Base-by-base conservation (phyloP, 2,329 filamentous ascomycete genomes). In the Fusarium sp. region DNA sequence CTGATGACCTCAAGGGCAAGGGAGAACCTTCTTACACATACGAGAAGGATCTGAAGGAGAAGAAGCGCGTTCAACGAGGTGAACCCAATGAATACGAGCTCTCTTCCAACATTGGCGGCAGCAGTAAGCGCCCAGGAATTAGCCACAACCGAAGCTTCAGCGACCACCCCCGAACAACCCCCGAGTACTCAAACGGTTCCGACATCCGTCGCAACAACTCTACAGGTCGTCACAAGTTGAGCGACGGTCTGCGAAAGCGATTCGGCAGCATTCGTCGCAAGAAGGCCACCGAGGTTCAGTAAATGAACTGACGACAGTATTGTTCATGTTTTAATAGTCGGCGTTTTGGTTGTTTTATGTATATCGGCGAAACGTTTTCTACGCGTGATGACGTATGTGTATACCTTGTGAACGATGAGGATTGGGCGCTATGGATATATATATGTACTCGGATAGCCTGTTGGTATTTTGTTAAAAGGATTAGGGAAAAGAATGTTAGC, bases 1-100 rank as follows among this genome's bases (percentile, higher is more conserved):
- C 91, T 8, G 88, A 92, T 46, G 93, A 97, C 75, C 85, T 93
- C 68, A 94, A 95, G 79, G 93, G 93, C 75, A 93, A 96, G 80
- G 92, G 92, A 46, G 92, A 95, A 76, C 92, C 92, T 4, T 89
- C 87, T 4, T 96, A 87, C 80, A 88, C 89, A 10, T 85, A 91
- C 34, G 93, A 95, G 73, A 87, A 87, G 67, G 87, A 88, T 2
- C 80, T 90, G 23, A 92, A 92, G 77, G 85, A 87, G 27, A 85
- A 88, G 76, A 87, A 76, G 72, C 73, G 74, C 21, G 76, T 76
- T 59, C 74, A 74, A 41, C 77, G 78, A 58, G 75, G 79, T 20
- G 75, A 79, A 21, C 67, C 75, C 18, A 75, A 77, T 40, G 80
- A 78, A 11, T 86, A 84, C 67, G 87, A 89, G 75, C 83, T 89